Evolutionary conservation across 176 grass and related monocot genomes (phyloP), one percentile per base, ranked within the genome.

Genomic region (Oryza meyeriana): DNA sequence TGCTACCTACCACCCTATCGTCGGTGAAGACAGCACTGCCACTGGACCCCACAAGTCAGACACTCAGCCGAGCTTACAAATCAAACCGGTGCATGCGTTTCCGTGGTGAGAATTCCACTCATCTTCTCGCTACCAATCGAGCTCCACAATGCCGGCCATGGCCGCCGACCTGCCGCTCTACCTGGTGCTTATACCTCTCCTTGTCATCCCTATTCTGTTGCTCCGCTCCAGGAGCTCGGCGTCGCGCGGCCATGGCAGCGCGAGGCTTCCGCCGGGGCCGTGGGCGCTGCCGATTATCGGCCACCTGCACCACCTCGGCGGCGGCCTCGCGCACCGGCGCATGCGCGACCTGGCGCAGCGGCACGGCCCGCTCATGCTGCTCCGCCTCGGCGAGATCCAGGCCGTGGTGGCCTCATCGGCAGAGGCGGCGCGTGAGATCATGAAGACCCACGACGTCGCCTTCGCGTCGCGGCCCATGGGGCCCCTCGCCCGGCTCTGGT

Each of bases 321-420:
- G 48, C 48, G 48, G 48, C 48, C 17, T 24, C 52, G 22, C 18
- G 22, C 52, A 58, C 22, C 52, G 52, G 8, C 22, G 52, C 7
- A 22, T 58, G 52, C 22, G 20, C 22, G 52, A 58, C 20, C 52
- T 95, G 33, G 81, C 79, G 17, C 25, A 71, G 4, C 69, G 55
- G 5, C 86, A 85, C 14, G 79, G 89, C 76, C 89, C 89, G 31
- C 75, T 94, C 5, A 97, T 94, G 75, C 38, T 83, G 79, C 85
- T 95, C 81, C 83, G 80, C 6, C 69, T 95, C 40, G 85, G 88
- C 74, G 85, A 92, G 61, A 61, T 88, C 38, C 85, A 5, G 48
- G 6, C 48, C 48, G 64, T 91, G 50, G 48, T 94, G 2, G 77
- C 88, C 17, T 89, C 87, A 0, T 91, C 89, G 12, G 38, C 79